Evolutionary conservation across 768 basidiomycete genomes (phyloP), one percentile per base, ranked within the genome.

Genomic region (Dacryopinax spathularia): DNA sequence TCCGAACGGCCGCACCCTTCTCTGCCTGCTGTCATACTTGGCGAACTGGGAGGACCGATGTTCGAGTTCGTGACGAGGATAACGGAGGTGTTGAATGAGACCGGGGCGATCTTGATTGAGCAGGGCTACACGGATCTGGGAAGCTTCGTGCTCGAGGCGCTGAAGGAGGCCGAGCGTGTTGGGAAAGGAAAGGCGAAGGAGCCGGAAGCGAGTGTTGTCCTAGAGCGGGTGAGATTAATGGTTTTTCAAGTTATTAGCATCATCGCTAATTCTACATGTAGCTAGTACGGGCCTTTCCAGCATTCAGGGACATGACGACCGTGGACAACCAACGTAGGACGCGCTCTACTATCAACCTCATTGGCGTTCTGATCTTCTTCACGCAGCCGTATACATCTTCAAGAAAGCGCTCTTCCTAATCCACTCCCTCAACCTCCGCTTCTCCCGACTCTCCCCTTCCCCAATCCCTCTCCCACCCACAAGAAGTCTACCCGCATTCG

Each of bases 401-500:
- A 92, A 91, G 74, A 95, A 93, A 70, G 90, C 88, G 1, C 76
- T 95, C 33, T 90, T 91, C 73, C 80, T 93, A 61, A 77, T 91
- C 61, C 83, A 89, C 66, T 84, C 83, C 27, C 74, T 93, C 60
- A 75, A 73, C 27, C 72, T 85, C 43, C 84, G 88, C 44, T 92
- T 92, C 75, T 80, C 81, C 60, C 74, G 80, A 6, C 70, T 76
- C 43, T 73, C 79, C 12, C 76, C 81, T 2, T 72, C 80, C 20
- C 78, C 82, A 13, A 84, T 89, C 69, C 83, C 84, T 29, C 72
- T 88, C 16, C 87, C 86, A 43, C 76, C 78, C 60, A 86, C 84
- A 2, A 73, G 73, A 27, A 18, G 34, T 35, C 62, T 66, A 10
- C 65, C 65, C 34, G 76, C 86, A 39, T 91, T 89, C 69, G 76